These are phyloP conservation scores for Picea glauca DNA, from an alignment of 75 land plant species.

Conservation along the genomic window DNA sequence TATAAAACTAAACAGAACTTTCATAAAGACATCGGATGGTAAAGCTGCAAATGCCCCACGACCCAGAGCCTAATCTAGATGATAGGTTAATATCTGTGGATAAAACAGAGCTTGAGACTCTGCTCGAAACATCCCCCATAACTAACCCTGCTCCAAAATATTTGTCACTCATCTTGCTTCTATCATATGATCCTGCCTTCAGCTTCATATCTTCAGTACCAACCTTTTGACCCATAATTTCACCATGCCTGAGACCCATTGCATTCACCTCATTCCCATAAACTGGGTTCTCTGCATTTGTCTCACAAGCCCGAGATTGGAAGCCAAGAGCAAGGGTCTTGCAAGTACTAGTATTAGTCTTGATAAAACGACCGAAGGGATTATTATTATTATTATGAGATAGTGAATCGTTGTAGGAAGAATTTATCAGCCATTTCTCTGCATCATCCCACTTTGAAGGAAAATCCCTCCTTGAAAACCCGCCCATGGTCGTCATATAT, in stretches of 20 bases:
- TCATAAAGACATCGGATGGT: not conserved
- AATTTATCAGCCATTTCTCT: constrained; percentile 61
- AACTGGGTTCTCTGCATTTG: not conserved
- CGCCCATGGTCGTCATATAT: constrained; percentile 12
- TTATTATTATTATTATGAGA: constrained; percentile 20
- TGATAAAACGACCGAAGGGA: not conserved
- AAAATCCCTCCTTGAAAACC: constrained; percentile 32
- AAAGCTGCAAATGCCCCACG: constrained; percentile 8
- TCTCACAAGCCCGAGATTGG: not conserved
- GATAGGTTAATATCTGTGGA: constrained; percentile 5
- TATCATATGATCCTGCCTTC: not conserved
- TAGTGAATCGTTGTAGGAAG: constrained; percentile 43
- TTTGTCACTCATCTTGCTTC: not conserved
- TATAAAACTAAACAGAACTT: not conserved
- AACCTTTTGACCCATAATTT: not conserved
- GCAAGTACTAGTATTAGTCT: not conserved
- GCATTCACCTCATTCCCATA: not conserved
- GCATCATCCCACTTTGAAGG: constrained; percentile 86
- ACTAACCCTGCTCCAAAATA: constrained; percentile 3
- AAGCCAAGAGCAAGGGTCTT: not conserved
- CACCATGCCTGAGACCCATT: not conserved
- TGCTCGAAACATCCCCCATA: constrained; percentile 7
- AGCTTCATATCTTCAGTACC: not conserved
- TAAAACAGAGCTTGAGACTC: constrained; percentile 9
- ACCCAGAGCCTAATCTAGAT: not conserved